Conservation (phyloP, 495 filamentous ascomycete species). For the Talaromyces borbonicus region DNA sequence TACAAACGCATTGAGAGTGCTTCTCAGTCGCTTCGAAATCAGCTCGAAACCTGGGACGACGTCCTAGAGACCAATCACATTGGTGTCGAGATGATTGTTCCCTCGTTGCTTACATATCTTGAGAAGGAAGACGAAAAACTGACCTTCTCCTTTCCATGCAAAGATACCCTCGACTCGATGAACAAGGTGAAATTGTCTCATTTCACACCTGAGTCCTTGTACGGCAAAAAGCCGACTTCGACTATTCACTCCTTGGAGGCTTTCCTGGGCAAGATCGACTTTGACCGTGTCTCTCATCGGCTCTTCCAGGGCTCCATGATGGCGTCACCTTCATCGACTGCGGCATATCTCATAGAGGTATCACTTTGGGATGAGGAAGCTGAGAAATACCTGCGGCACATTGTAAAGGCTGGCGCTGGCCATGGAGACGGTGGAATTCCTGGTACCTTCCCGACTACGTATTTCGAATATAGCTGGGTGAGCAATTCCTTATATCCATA, state of each 20-base stretch:
- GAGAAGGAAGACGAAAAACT: conserved; percentile 13
- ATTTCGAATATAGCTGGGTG: conserved; percentile 19
- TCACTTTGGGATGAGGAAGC: neutral
- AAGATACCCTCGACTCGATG: neutral
- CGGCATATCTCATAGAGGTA: neutral
- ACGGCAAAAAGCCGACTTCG: neutral
- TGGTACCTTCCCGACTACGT: neutral
- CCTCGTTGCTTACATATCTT: conserved; percentile 16
- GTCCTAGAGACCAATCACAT: conserved; percentile 13
- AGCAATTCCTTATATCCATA: too few relatives aligned
- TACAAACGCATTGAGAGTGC: neutral
- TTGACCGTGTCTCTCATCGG: conserved; percentile 27
- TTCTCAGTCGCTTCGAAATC: neutral
- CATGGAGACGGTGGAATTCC: neutral
- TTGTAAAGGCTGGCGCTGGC: conserved; percentile 17
- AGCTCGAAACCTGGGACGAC: conserved; percentile 9
- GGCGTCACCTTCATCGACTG: conserved; percentile 20
- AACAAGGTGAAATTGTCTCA: neutral
- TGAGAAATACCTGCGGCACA: neutral
- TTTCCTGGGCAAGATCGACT: conserved; percentile 25
- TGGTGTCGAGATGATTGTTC: conserved; percentile 30
- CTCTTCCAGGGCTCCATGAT: conserved; percentile 24
- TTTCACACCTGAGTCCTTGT: conserved; percentile 9
- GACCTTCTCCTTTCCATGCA: conserved; percentile 14
- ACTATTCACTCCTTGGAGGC: conserved; percentile 23